These are phyloP conservation scores for Acacia crassicarpa DNA, from an alignment of 306 rosid genomes.

Conservation along the genomic window DNA sequence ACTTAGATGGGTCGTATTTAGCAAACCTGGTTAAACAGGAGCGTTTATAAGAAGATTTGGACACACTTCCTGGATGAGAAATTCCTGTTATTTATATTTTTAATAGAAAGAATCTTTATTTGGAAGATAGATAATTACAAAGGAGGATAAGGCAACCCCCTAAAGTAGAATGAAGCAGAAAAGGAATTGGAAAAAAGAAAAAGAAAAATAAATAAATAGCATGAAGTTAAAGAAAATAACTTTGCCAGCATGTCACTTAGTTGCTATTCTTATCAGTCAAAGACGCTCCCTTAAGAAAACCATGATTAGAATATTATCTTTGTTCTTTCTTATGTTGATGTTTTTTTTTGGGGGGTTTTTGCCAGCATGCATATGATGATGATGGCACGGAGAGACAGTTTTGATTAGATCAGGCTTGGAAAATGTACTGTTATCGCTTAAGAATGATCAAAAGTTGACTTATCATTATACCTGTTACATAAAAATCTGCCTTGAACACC, in stretches of 20 bases:
- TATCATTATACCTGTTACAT: background rate
- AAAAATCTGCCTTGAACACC: constrained; percentile 9
- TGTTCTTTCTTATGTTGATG: background rate
- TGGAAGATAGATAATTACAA: background rate
- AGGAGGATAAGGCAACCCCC: background rate
- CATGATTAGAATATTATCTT: background rate
- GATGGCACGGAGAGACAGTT: too few relatives aligned
- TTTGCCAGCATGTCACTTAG: background rate
- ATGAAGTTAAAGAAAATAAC: background rate
- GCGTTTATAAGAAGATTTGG: background rate
- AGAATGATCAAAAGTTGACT: constrained; percentile 10
- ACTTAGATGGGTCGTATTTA: background rate
- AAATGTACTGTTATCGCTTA: background rate
- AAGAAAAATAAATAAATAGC: background rate
- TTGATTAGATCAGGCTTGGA: background rate
- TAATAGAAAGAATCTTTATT: background rate
- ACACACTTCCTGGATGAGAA: background rate
- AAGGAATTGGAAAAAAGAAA: background rate
- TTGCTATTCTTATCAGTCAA: background rate
- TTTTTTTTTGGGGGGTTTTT: too few relatives aligned
- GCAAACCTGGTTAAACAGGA: background rate
- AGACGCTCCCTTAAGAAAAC: background rate
- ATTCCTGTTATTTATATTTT: background rate
- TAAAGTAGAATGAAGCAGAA: background rate
- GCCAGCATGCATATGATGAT: too few relatives aligned